Base-by-base conservation (phyloP, 31 red algal species). In the Endocladia muricata region DNA sequence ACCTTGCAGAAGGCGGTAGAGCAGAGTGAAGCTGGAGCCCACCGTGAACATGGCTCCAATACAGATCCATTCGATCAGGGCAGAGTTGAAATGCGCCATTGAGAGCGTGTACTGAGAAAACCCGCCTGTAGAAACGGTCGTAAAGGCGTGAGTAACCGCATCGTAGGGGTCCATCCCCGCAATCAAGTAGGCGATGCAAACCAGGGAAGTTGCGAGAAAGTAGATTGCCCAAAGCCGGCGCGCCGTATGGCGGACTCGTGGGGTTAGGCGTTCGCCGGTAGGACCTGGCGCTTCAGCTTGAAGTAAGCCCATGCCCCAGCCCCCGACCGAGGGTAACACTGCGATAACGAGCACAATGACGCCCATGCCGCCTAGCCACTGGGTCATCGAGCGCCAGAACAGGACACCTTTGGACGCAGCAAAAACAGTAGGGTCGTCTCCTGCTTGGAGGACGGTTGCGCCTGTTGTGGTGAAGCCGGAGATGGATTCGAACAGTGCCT, bases 361-460 rank as follows among this genome's bases (percentile, higher is more conserved):
- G 9, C 67, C 67, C 67, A 71, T 71, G 19, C 67, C 30, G 17
- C 67, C 67, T 9, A 71, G 11, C 67, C 67, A 71, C 67, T 71
- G 67, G 13, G 38, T 71, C 38, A 52, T 13, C 8, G 13, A 21
- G 11, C 67, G 67, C 28, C 38, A 71, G 26, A 52, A 71, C 26
- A 54, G 28, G 11, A 71, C 11, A 71, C 36, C 28, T 43, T 71
- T 71, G 9, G 67, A 37, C 8, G 51, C 11, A 15, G 67, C 17
- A 11, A 54, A 22, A 51, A 71, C 13, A 13, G 43, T 19, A n/a
- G n/a, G n/a, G n/a, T n/a, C n/a, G n/a, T n/a, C n/a, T n/a, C n/a
- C n/a, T n/a, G n/a, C n/a, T 9, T 8, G 43, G 13, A 71, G 17
- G 19, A 71, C 35, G 11, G 67, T 71, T 11, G 67, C 67, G 15